Percentiles rank a stretch among this genome's conserved stretches.
These are phyloP conservation scores for Spathaspora boniae DNA, from an alignment of 805 yeast genomes.

Conservation along the genomic window DNA sequence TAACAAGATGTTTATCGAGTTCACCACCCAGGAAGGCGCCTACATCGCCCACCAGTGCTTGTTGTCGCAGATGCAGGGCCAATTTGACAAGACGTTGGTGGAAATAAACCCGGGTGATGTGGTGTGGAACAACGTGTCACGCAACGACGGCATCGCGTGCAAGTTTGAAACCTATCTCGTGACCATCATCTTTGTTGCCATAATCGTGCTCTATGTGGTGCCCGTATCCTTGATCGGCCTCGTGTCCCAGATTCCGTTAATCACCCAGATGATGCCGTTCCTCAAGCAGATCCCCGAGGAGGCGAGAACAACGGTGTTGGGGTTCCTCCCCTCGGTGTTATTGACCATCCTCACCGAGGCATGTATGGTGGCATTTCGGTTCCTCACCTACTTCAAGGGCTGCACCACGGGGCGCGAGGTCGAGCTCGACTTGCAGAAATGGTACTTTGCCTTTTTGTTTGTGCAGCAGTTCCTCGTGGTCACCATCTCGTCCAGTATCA, in stretches of 20 bases:
- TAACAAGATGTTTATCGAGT: constrained; percentile 59
- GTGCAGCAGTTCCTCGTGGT: constrained; percentile 83
- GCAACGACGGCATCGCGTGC: constrained; percentile 32
- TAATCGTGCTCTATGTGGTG: constrained; percentile 65
- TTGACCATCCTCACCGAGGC: constrained; percentile 60
- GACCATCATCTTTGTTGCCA: constrained; percentile 40
- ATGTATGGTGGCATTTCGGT: constrained; percentile 57
- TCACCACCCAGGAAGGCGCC: constrained; percentile 54
- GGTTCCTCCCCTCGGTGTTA: constrained; percentile 64
- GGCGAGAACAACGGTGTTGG: constrained; percentile 51
- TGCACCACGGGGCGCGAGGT: constrained; percentile 57
- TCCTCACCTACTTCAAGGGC: constrained; percentile 53
- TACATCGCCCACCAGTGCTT: constrained; percentile 62
- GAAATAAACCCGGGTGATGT: constrained; percentile 67
- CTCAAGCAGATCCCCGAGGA: constrained; percentile 50
- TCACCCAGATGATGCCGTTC: constrained; percentile 59
- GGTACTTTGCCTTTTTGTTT: constrained; percentile 76
- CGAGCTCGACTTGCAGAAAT: constrained; percentile 68
- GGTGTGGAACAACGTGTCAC: constrained; percentile 61
- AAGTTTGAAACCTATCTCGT: constrained; percentile 43
- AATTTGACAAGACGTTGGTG: constrained; percentile 40
- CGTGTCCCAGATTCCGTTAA: constrained; percentile 67
- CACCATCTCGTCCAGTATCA: constrained; percentile 76
- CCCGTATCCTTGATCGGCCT: constrained; percentile 82
- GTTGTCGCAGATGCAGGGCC: constrained; percentile 40